Base-by-base conservation (phyloP, 1,284 basidiomycete species). In the Marasmius tenuissimus region DNA sequence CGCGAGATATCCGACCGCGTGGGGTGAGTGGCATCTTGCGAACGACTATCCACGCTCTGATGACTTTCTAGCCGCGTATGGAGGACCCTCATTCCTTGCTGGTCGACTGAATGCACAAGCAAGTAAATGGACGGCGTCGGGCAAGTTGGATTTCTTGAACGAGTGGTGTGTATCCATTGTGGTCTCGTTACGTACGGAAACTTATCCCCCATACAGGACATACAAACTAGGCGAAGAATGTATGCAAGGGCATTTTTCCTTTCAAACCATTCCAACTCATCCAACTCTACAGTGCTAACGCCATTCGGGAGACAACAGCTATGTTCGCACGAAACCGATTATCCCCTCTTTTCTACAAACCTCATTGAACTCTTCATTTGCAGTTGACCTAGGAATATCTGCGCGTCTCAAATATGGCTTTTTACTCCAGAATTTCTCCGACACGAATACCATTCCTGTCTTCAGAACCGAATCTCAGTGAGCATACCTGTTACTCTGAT, bases 401-500 rank as follows among this genome's bases (percentile, higher is more conserved):
- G 83, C 84, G 73, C 85, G 89, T 57, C 75, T 92, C 71, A 92
- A 93, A 75, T 95, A 94, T 66, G 93, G 92, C 3, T 88, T 86
- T 73, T 76, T 94, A 52, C 79, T 94, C 33, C 81, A 92, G 85
- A 90, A 93, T 69, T 95, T 95, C 70, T 92, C 90, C 5, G 79
- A 85, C 59, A 72, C 81, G 18, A 85, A 88, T 66, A 85, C 82
- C 5, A 77, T 93, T 49, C 92, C 94, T 5, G 91, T 96, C 11
- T 94, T 96, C 77, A 86, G 95, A 52, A 95, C 94, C 0, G 92
- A 92, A 73, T 93, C 92, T 3, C 90, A 94, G 85, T 92, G 75
- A 65, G 88, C 69, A 10, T 35, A 18, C n/a, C 64, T 12, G n/a
- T 60, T 14, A 27, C 27, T 51, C 14, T 40, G 18, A 40, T 56